Evolutionary conservation across 1,284 basidiomycete genomes (phyloP), one percentile per base, ranked within the genome.

Genomic region (Ganoderma multipileum): DNA sequence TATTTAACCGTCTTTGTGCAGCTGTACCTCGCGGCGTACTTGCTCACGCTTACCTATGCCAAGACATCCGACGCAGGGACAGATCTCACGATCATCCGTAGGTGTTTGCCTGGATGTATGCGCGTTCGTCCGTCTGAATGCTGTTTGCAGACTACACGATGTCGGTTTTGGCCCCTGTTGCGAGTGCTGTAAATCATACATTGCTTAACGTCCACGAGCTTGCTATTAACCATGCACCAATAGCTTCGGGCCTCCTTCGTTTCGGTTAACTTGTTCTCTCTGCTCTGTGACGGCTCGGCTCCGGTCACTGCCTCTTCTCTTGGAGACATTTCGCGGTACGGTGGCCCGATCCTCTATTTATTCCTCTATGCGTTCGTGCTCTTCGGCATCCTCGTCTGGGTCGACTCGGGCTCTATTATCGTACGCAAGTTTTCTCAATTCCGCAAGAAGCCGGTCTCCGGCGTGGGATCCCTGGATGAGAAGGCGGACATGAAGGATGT

Each of bases 341-440:
- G 93, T 4, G 91, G 90, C 2, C 93, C 93, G 0, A 93, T 95
- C 70, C 73, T 88, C 1, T 95, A 95, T 74, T 86, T 94, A 64
- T 83, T 94, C 69, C 71, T 89, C 33, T 86, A 89, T 63, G 81
- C 80, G 16, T 71, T 89, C 42, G 74, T 87, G 23, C 84, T 90
- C 39, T 85, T 91, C 70, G 80, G 75, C 7, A 79, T 91, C 47
- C 84, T 92, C 28, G 85, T 91, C 33, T 89, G 84, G 81, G 83
- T 85, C 65, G 90, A 92, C 75, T 89, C 88, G 7, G 89, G 90
- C 3, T 84, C 84, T 2, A 76, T 86, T 14, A 71, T 87, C 50
- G 83, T 84, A 18, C 76, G 76, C 41, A 65, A 70, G 39, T 64
- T 63, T 60, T 67, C 65, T 1, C 55, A 65, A 11, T 58, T 68